phyloP scores from a whole-genome alignment of 2,329 filamentous ascomycete genomes.

The Arachnopeziza araneosa region DNA sequence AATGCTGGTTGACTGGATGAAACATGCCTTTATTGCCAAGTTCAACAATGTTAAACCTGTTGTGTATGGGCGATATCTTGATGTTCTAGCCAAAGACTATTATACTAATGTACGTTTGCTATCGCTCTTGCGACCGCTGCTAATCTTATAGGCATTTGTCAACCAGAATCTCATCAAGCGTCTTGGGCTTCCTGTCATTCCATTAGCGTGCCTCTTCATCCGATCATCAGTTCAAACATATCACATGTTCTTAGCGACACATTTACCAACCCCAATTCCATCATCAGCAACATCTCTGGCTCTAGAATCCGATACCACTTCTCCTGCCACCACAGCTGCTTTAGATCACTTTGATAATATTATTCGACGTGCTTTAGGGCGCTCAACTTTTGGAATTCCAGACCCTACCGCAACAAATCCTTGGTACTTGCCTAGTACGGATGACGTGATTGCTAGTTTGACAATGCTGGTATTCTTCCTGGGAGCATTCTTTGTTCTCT shows the following conservation, averaged over 20 bases:
- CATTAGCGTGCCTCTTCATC: conserved; percentile 91
- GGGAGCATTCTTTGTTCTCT: conserved; percentile 74
- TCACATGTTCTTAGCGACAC: conserved; percentile 91
- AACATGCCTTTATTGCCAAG: conserved; percentile 96
- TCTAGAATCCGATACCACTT: conserved; percentile 55
- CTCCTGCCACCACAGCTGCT: conserved; percentile 70
- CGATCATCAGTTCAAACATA: conserved; percentile 93
- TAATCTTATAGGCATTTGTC: conserved; percentile 63
- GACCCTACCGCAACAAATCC: conserved; percentile 28
- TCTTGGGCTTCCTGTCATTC: conserved; percentile 85
- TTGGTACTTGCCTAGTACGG: conserved; percentile 39
- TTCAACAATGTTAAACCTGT: conserved; percentile 95
- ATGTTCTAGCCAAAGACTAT: conserved; percentile 95
- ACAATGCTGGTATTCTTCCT: conserved; percentile 88
- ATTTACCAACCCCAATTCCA: conserved; percentile 69
- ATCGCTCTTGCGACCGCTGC: conserved; percentile 11
- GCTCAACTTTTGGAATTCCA: conserved; percentile 57
- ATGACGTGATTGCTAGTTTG: conserved; percentile 66
- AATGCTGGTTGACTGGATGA: conserved; percentile 94
- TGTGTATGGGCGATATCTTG: conserved; percentile 84
- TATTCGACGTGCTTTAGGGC: conserved; percentile 70
- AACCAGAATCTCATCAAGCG: conserved; percentile 86
- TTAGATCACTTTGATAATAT: conserved; percentile 74
- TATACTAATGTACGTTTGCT: conserved; percentile 71
- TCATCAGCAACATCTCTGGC: conserved; percentile 61